Conservation (phyloP, 1,284 basidiomycete genomes). For the Sporisorium exsertum region DNA sequence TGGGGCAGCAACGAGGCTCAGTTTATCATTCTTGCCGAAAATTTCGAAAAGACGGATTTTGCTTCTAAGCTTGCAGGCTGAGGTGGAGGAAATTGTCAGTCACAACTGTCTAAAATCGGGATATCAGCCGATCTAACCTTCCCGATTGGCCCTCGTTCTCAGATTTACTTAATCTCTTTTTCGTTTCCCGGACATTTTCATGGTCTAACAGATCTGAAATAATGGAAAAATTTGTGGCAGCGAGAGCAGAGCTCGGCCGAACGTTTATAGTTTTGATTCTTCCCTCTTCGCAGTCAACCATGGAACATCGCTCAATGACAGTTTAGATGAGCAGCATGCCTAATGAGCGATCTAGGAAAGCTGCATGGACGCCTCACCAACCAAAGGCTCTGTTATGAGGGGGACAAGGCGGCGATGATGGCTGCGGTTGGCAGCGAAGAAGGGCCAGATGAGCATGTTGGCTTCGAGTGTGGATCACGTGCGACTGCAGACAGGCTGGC, state of each 20-base stretch:
- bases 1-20: constrained; percentile 30
- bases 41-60: constrained; percentile 12
- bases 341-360: too few species aligned
- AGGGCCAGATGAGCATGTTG: background rate
- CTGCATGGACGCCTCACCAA: too few species aligned
- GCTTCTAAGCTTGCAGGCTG: background rate
- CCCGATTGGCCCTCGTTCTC: background rate
- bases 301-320: too few species aligned
- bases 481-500: background rate
- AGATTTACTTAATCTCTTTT: too few species aligned
- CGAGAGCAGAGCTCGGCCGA: constrained; percentile 12
- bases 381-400: too few species aligned
- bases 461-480: background rate
- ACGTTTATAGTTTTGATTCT: constrained; percentile 10
- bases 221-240: background rate
- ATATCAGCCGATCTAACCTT: constrained; percentile 8
- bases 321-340: too few species aligned
- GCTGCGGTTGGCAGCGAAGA: background rate
- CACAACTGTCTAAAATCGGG: constrained; percentile 6
- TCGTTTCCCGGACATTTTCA: too few species aligned
- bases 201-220: background rate
- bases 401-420: background rate
- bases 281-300: background rate
- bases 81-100: constrained; percentile 33
- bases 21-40: constrained; percentile 29